phyloP scores from a whole-genome alignment of 2,329 filamentous ascomycete species.

The Claviceps sp. region DNA sequence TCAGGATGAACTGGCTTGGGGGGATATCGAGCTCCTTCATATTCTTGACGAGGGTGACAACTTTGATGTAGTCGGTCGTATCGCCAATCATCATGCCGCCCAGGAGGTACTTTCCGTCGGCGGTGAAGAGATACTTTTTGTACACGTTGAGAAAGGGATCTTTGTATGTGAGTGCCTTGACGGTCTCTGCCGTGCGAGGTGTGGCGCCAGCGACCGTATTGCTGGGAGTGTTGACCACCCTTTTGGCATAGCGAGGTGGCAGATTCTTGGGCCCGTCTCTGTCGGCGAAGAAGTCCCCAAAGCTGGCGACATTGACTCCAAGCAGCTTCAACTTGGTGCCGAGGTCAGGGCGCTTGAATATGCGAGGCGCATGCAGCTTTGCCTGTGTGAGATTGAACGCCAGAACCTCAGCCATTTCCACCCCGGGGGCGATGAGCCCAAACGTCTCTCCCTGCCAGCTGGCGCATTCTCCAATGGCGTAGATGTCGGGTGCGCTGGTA shows the following conservation, averaged over 20 bases:
- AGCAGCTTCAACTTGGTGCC: slow-evolving; percentile 87
- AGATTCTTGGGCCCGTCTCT: slow-evolving; percentile 65
- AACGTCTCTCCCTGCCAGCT: slow-evolving; percentile 82
- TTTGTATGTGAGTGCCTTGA: slow-evolving; percentile 78
- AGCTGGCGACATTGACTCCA: slow-evolving; percentile 83
- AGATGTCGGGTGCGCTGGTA: slow-evolving; percentile 61
- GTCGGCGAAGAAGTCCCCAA: slow-evolving; percentile 89
- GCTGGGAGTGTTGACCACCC: slow-evolving; percentile 5
- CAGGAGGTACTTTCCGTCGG: slow-evolving; percentile 78
- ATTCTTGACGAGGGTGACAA: slow-evolving; percentile 76
- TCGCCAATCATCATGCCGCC: slow-evolving; percentile 98
- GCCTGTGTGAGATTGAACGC: slow-evolving; percentile 84
- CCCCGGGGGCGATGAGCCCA: slow-evolving; percentile 75
- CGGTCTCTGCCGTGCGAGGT: slow-evolving; percentile 17
- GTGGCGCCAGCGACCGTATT: neutral
- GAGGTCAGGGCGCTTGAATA: slow-evolving; percentile 71
- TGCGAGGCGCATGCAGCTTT: slow-evolving; percentile 52
- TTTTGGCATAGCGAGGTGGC: slow-evolving; percentile 41
- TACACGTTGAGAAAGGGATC: slow-evolving; percentile 82
- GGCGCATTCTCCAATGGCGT: slow-evolving; percentile 83
- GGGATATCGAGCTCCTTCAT: slow-evolving; percentile 67
- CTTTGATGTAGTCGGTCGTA: slow-evolving; percentile 77
- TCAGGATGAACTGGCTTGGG: slow-evolving; percentile 73
- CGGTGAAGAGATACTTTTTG: slow-evolving; percentile 86
- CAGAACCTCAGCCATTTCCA: slow-evolving; percentile 87